phyloP scores from a whole-genome alignment of 495 filamentous ascomycete genomes.

The Hypoxylon fuscum region DNA sequence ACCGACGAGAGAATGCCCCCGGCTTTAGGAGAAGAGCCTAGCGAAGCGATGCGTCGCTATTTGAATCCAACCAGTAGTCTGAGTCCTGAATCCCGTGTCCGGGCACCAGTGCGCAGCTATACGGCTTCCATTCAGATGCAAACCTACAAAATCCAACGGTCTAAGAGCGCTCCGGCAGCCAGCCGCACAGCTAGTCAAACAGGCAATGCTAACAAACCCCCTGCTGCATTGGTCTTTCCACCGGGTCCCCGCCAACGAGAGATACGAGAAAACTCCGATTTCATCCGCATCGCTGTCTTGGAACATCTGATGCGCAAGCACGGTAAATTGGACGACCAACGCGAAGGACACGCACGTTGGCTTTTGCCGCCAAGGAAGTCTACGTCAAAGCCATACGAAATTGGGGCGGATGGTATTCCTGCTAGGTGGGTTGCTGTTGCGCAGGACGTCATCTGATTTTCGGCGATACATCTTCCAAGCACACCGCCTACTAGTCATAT shows the following conservation, averaged over 20 bases:
- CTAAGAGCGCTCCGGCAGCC: constrained; percentile 50
- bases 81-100: constrained; percentile 62
- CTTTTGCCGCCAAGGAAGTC: constrained; percentile 86
- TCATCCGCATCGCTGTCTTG: constrained; percentile 91
- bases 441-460: constrained; percentile 26
- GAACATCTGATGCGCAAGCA: constrained; percentile 97
- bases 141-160: constrained; percentile 71
- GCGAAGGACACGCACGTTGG: constrained; percentile 82
- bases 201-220: constrained; percentile 49
- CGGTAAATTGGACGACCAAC: constrained; percentile 87
- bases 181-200: constrained; percentile 45
- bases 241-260: constrained; percentile 79
- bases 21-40: constrained; percentile 77
- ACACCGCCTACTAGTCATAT: constrained; percentile 1
- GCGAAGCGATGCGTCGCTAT: constrained; percentile 88
- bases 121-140: constrained; percentile 89
- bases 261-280: constrained; percentile 91
- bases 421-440: constrained; percentile 57
- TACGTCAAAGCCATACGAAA: constrained; percentile 59
- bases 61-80: constrained; percentile 82
- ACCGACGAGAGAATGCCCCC: constrained; percentile 89
- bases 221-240: constrained; percentile 43
- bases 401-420: constrained; percentile 61
- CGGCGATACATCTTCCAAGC: not conserved
- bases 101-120: constrained; percentile 52